phyloP scores from a whole-genome alignment of 2,329 filamentous ascomycete genomes.

The Thelonectria rubi region DNA sequence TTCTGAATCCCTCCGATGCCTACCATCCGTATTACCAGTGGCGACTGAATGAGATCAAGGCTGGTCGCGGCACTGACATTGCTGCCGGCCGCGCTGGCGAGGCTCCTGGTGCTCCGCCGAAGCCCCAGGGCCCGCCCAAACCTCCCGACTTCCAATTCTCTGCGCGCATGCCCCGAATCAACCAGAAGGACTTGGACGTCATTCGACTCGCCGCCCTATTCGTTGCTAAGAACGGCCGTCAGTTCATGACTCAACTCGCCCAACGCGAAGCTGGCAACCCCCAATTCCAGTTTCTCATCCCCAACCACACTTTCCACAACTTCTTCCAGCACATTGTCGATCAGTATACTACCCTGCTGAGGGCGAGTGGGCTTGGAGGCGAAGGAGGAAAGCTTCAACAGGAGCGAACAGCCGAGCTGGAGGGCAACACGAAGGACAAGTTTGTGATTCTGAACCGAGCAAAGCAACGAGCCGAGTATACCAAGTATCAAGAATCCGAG shows the following conservation, averaged over 20 bases:
- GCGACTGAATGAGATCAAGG: constrained; percentile 86
- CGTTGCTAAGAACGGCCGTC: constrained; percentile 89
- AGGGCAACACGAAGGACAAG: constrained; percentile 79
- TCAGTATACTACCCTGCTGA: constrained; percentile 86
- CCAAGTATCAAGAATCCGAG: constrained; percentile 83
- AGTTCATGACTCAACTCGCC: constrained; percentile 88
- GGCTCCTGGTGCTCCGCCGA: constrained; percentile 61
- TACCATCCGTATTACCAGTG: constrained; percentile 92
- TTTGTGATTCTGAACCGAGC: constrained; percentile 82
- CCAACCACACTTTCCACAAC: constrained; percentile 94
- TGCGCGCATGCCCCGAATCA: constrained; percentile 96
- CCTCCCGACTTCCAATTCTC: constrained; percentile 92
- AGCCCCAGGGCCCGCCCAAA: constrained; percentile 82
- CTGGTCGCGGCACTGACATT: constrained; percentile 81
- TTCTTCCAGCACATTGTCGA: constrained; percentile 94
- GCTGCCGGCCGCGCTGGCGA: constrained; percentile 79
- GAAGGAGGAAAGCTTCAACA: constrained; percentile 74
- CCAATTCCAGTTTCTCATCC: constrained; percentile 95
- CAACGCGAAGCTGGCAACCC: constrained; percentile 90
- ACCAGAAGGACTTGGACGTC: constrained; percentile 85
- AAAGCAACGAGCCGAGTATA: constrained; percentile 86
- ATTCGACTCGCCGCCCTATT: constrained; percentile 85
- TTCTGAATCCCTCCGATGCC: constrained; percentile 80
- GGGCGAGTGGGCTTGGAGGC: constrained; percentile 72
- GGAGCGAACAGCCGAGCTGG: constrained; percentile 75